Evolutionary conservation across 2,329 filamentous ascomycete species (phyloP).

Genomic region (Apiospora hydei): DNA sequence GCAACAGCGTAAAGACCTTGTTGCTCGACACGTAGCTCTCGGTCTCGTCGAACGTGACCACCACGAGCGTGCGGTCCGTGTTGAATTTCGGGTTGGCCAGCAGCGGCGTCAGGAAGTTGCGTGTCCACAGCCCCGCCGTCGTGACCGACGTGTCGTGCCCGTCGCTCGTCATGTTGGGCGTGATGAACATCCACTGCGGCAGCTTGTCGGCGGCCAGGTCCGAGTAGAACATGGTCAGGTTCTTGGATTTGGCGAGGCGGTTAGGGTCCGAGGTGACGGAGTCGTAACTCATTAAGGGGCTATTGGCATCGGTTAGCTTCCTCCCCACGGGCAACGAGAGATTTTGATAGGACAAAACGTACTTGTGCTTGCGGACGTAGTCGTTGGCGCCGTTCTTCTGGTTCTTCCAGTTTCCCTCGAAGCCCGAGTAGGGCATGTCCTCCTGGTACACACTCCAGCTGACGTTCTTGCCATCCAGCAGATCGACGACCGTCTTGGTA

Average conservation of each 20-base stretch:
- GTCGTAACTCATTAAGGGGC: constrained; percentile 43
- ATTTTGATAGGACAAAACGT: constrained; percentile 25
- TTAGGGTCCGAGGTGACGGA: constrained; percentile 39
- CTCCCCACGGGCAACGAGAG: not conserved
- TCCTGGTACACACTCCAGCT: constrained; percentile 63
- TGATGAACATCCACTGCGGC: constrained; percentile 50
- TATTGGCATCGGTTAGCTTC: constrained; percentile 11
- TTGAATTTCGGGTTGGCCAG: constrained; percentile 45
- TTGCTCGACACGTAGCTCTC: constrained; percentile 36
- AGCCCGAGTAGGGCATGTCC: constrained; percentile 58
- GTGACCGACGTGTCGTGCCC: constrained; percentile 41
- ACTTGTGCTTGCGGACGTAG: constrained; percentile 73
- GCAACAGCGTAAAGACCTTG: constrained; percentile 36
- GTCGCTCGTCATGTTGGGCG: constrained; percentile 53
- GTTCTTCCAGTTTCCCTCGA: constrained; percentile 59
- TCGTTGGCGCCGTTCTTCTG: constrained; percentile 61
- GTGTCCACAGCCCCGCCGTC: constrained; percentile 39
- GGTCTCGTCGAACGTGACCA: constrained; percentile 41
- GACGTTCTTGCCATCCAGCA: constrained; percentile 55
- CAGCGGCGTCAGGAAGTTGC: constrained; percentile 38
- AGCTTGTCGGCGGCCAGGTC: constrained; percentile 37
- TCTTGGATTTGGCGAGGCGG: constrained; percentile 42
- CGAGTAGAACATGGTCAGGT: constrained; percentile 41
- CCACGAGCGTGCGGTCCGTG: constrained; percentile 41
- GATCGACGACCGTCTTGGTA: constrained; percentile 56